These are phyloP conservation scores for Bacidia gigantensis DNA, from an alignment of 495 filamentous ascomycete genomes.

Conservation along the genomic window DNA sequence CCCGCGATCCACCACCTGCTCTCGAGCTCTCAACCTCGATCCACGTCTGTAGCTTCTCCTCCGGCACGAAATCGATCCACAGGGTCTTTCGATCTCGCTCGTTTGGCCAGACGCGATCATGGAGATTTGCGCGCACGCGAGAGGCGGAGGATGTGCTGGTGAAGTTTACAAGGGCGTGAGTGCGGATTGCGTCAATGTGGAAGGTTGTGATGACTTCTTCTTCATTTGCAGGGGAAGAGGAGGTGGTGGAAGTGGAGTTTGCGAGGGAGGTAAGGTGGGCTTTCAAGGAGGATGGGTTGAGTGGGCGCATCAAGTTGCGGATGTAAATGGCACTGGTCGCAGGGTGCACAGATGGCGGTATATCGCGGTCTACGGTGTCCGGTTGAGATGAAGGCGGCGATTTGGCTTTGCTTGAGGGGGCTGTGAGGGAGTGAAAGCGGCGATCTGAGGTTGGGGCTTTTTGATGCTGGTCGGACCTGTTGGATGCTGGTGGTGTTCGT, in stretches of 20 bases:
- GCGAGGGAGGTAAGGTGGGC: constrained; percentile 57
- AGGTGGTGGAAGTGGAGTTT: constrained; percentile 25
- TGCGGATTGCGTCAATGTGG: constrained; percentile 71
- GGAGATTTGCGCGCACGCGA: constrained; percentile 62
- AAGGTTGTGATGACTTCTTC: constrained; percentile 47
- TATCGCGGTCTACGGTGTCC: constrained; percentile 26
- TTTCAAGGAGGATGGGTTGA: constrained; percentile 49
- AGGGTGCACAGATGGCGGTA: constrained; percentile 61
- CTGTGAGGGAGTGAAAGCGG: constrained; percentile 41
- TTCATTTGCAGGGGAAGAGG: constrained; percentile 33
- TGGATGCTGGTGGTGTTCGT: neutral
- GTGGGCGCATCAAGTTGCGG: constrained; percentile 75
- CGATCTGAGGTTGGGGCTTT: constrained; percentile 21
- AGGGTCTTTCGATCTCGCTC: constrained; percentile 73
- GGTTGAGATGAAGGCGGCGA: constrained; percentile 8
- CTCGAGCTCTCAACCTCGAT: constrained; percentile 45
- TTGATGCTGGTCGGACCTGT: neutral
- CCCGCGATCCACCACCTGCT: constrained; percentile 32
- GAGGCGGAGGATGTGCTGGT: constrained; percentile 52
- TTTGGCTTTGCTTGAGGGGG: constrained; percentile 11
- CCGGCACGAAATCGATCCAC: constrained; percentile 83
- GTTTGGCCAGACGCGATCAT: constrained; percentile 70
- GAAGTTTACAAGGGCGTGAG: constrained; percentile 74
- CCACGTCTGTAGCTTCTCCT: constrained; percentile 61
- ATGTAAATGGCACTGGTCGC: constrained; percentile 85